phyloP scores from a whole-genome alignment of 208 protist genomes.

The Trypanosoma congolense region DNA sequence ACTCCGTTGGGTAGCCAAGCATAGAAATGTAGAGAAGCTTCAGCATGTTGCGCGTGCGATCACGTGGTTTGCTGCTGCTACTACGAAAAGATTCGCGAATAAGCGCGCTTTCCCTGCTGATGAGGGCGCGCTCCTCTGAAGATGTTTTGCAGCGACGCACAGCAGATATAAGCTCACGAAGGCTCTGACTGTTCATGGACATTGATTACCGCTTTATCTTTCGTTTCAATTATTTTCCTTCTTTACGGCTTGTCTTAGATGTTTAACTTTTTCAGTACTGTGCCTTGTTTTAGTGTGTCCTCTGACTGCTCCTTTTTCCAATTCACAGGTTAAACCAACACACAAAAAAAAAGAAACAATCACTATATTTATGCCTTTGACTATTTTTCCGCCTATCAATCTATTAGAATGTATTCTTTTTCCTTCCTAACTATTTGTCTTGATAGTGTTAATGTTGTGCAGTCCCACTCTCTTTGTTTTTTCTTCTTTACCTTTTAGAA shows the following conservation, averaged over 20 bases:
- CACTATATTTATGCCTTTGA: too few relatives aligned
- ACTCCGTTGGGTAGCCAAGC: constrained; percentile 99
- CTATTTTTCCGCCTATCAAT: too few relatives aligned
- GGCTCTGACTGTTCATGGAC: constrained; percentile 68
- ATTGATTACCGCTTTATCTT: constrained; percentile 32
- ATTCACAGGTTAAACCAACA: too few relatives aligned
- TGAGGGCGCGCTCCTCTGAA: constrained; percentile 94
- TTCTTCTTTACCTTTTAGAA: too few relatives aligned
- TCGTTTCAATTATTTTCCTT: constrained; percentile 6
- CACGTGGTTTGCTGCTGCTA: constrained; percentile 87
- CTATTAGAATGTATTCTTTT: too few relatives aligned
- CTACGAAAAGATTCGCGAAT: constrained; percentile 94
- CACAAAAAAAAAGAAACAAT: too few relatives aligned
- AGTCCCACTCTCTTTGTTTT: too few relatives aligned
- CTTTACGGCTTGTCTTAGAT: constrained; percentile 5
- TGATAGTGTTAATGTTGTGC: too few relatives aligned
- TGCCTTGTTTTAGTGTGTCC: too few relatives aligned
- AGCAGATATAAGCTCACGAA: constrained; percentile 96
- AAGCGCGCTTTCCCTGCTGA: constrained; percentile 94
- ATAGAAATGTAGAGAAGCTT: constrained; percentile 99
- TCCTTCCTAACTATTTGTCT: too few relatives aligned
- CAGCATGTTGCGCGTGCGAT: constrained; percentile 96
- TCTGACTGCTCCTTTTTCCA: too few relatives aligned
- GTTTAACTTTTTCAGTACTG: constrained; percentile 1
- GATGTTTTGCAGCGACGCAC: constrained; percentile 95